A percentile compares a stretch with the other conserved stretches of the same genome.
Conservation (phyloP, 2,329 filamentous ascomycete species). For the Apiospora saccharicola region DNA sequence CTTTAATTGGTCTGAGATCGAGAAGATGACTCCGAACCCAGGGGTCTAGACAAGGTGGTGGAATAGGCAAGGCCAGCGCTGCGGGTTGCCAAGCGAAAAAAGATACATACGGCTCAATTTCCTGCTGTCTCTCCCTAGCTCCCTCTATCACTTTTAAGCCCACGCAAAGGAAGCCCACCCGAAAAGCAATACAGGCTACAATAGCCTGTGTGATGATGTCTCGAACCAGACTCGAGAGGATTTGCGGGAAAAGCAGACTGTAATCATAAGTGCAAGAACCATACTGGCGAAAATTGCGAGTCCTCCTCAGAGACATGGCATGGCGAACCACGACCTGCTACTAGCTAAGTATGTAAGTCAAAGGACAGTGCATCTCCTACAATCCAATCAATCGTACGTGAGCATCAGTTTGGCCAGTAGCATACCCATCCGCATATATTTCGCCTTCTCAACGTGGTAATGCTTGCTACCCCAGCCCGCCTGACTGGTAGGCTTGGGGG, state of each 20-base stretch:
- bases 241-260: neutral
- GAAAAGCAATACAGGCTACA: neutral
- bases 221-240: neutral
- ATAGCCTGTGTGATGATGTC: conserved; percentile 9
- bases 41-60: neutral
- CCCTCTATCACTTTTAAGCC: neutral
- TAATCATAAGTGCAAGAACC: neutral
- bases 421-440: neutral
- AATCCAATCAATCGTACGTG: conserved; percentile 3
- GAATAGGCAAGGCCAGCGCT: neutral
- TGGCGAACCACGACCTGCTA: neutral
- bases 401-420: conserved; percentile 4
- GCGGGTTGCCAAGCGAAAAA: neutral
- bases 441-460: neutral
- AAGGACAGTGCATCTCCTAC: conserved; percentile 8
- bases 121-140: neutral
- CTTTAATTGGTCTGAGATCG: conserved; percentile 8
- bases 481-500: conserved; percentile 4
- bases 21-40: neutral
- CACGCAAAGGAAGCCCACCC: neutral
- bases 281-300: neutral
- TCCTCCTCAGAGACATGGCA: neutral
- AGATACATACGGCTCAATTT: neutral
- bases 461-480: neutral
- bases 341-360: too few relatives aligned